Base-by-base conservation (phyloP, 2,329 filamentous ascomycete species). In the Aquanectria penicillioides region DNA sequence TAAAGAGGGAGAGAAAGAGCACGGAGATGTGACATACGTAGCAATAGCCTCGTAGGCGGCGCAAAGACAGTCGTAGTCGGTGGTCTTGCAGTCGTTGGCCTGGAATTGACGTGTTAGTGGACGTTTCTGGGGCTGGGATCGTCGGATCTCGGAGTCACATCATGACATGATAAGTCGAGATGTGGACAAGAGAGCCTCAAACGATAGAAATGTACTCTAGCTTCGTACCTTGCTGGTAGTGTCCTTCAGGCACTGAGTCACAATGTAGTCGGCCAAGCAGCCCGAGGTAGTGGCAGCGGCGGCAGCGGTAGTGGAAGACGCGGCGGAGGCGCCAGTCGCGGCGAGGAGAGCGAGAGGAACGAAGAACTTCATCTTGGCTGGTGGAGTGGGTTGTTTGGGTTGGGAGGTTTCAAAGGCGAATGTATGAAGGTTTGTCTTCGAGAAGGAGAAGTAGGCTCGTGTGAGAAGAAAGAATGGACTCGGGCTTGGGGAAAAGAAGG, bases 11-110 rank as follows among this genome's bases (percentile, higher is more conserved):
- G 36, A 7, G n/a, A 8, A 23, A 43, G 12, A 37, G 43, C 6
- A 11, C 9, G 37, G n/a, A 3, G 13, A 20, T 23, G 40, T 8
- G n/a, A 75, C 79, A 61, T 70, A 83, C 80, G 81, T 82, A 40
- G 79, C 69, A 47, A 84, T 73, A 62, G 76, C 73, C 61, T 78
- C 62, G 67, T 81, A 77, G 41, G 77, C 75, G 50, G 73, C 69
- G 69, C 82, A 85, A 59, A 77, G 76, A 72, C 82, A 85, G 49
- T 75, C 71, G 63, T 77, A 83, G 71, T 85, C 81, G 44, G 69
- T 71, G 17, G 56, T 5, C 10, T 38, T 51, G 71, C 83, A 85
- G 34, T 62, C 61, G 4, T 65, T 55, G 62, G 79, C 71, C 74
- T 77, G 31, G 11, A 25, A n/a, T 11, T 17, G 38, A 28, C 47